These are phyloP conservation scores for Globisporangium paroecandrum DNA, from an alignment of 352 stramenopile species.

Conservation along the genomic window DNA sequence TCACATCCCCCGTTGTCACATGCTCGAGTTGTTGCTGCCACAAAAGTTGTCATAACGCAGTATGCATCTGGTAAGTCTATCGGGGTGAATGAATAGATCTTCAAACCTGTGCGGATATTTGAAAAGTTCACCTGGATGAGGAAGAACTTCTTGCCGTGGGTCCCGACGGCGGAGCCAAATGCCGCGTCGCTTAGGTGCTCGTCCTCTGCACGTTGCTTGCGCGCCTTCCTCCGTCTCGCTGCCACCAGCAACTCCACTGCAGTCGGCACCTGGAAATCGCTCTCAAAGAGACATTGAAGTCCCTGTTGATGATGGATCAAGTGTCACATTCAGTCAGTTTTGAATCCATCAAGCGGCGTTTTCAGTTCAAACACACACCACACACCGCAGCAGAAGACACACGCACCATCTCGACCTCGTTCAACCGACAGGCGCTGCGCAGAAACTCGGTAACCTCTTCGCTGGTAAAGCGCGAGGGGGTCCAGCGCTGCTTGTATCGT, in stretches of 20 bases:
- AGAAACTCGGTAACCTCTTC: conserved; percentile 55
- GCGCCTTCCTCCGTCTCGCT: conserved; percentile 28
- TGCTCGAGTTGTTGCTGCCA: conserved; percentile 42
- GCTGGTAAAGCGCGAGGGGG: conserved; percentile 21
- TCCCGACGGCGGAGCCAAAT: conserved; percentile 40
- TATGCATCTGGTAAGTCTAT: not conserved
- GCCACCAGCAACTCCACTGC: conserved; percentile 35
- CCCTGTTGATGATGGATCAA: conserved; percentile 27
- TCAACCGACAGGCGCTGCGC: conserved; percentile 36
- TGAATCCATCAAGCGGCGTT: not conserved
- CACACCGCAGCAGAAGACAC: not conserved
- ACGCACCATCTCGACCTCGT: conserved; percentile 54
- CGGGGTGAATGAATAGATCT: not conserved
- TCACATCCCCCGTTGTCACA: conserved; percentile 40
- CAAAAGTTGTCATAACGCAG: not conserved
- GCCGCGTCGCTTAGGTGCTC: conserved; percentile 30
- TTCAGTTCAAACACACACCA: not conserved
- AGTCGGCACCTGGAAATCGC: conserved; percentile 42
- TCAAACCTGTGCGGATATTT: not conserved
- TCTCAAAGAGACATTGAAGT: conserved; percentile 58
- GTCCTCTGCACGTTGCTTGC: conserved; percentile 21
- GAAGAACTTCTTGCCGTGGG: conserved; percentile 62
- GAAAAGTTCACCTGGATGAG: conserved; percentile 39
- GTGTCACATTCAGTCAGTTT: not conserved
- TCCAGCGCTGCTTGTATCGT: conserved; percentile 44